These are phyloP conservation scores for Tricholoma matsutake DNA, from an alignment of 768 basidiomycete genomes.

Conservation along the genomic window DNA sequence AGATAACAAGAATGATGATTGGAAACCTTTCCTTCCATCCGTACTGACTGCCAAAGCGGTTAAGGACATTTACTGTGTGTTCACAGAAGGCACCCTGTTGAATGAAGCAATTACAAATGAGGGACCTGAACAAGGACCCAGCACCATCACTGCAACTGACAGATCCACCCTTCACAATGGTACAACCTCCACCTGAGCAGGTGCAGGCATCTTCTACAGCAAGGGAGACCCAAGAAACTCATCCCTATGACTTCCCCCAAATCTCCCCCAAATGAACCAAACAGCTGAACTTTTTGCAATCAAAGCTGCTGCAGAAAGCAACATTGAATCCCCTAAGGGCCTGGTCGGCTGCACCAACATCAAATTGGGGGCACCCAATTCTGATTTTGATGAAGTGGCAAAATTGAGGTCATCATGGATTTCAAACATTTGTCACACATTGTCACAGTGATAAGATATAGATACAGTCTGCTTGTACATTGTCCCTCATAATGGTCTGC, in stretches of 20 bases:
- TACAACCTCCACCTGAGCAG: not conserved
- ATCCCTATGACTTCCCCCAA: not conserved
- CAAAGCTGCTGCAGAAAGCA: too few relatives aligned
- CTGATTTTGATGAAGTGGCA: too few relatives aligned
- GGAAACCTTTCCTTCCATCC: not conserved
- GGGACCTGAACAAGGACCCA: too few relatives aligned
- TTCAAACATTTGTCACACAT: too few relatives aligned
- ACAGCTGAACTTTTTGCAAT: not conserved
- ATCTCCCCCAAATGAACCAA: not conserved
- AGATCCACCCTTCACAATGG: not conserved
- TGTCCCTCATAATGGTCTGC: too few relatives aligned
- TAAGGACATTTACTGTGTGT: not conserved
- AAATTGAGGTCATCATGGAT: too few relatives aligned
- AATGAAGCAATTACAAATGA: not conserved
- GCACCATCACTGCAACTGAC: too few relatives aligned
- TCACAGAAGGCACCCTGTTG: not conserved
- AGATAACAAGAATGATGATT: not conserved
- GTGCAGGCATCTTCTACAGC: not conserved
- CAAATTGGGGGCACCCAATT: too few relatives aligned
- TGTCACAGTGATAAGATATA: too few relatives aligned
- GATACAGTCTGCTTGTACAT: too few relatives aligned
- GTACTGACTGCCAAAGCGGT: not conserved
- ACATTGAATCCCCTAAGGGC: not conserved
- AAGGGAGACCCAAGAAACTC: too few relatives aligned
- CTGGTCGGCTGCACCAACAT: too few relatives aligned